Evolutionary conservation across 495 filamentous ascomycete species (phyloP).

Genomic region (Penicillium diatomitis): DNA sequence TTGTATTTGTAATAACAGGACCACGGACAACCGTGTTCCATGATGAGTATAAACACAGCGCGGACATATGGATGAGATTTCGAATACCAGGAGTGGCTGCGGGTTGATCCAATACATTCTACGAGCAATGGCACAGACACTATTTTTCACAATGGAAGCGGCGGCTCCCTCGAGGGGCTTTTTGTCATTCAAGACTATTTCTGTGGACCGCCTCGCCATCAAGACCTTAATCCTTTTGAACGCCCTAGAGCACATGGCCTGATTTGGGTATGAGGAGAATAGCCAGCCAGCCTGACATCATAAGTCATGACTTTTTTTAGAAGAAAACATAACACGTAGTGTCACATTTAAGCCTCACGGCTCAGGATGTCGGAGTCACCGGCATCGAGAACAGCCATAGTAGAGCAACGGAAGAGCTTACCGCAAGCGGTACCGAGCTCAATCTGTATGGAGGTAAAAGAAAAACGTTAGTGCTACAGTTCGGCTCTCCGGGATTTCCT

Average conservation of each 20-base stretch:
- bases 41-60: not conserved
- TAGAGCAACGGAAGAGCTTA: slow-evolving; percentile 76
- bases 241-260: not conserved
- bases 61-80: not conserved
- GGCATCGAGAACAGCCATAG: slow-evolving; percentile 93
- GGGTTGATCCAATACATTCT: not conserved
- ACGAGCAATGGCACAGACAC: not conserved
- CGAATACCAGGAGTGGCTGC: not conserved
- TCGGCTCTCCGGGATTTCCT: slow-evolving; percentile 21
- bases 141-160: not conserved
- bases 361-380: slow-evolving; percentile 94
- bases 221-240: not conserved
- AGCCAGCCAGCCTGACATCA: slow-evolving; percentile 2
- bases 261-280: not conserved
- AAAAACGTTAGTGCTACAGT: slow-evolving; percentile 11
- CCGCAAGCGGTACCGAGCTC: slow-evolving; percentile 93
- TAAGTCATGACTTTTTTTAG: slow-evolving; percentile 6
- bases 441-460: slow-evolving; percentile 51
- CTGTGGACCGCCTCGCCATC: slow-evolving; percentile 4
- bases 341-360: slow-evolving; percentile 13
- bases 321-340: not conserved
- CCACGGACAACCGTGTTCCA: not conserved
- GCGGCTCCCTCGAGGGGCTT: not conserved
- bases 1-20: too few species aligned
- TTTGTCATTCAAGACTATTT: slow-evolving; percentile 3